Evolutionary conservation across 345 rosid genomes (phyloP).

Genomic region (Erodium maritimum): DNA sequence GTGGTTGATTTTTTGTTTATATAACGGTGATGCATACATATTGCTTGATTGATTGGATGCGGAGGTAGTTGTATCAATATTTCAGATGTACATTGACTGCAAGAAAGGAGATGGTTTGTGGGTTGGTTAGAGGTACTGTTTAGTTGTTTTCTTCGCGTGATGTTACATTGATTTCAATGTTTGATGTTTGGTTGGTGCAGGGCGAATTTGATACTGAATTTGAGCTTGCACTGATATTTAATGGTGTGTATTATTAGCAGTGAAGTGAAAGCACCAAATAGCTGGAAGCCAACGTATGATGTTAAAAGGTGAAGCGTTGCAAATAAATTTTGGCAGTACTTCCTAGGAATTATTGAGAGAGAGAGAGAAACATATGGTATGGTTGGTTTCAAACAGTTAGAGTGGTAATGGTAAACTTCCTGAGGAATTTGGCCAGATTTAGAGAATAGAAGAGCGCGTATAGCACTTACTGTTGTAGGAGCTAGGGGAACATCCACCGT

Average conservation of each 20-base stretch:
- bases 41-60: background rate
- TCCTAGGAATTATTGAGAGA: background rate
- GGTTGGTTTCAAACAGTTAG: background rate
- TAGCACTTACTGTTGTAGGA: background rate
- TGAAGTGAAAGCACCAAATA: background rate
- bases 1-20: background rate
- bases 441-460: too few species aligned
- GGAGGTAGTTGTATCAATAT: background rate
- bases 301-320: background rate
- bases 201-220: background rate
- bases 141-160: background rate
- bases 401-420: background rate
- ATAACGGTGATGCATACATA: background rate
- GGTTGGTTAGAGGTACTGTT: constrained; percentile 20
- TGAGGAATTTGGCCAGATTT: background rate
- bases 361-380: background rate
- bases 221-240: background rate
- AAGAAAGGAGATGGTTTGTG: background rate
- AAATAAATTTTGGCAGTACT: background rate
- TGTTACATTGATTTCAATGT: background rate
- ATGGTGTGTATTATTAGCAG: background rate
- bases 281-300: background rate
- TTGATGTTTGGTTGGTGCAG: background rate
- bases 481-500: background rate
- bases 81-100: background rate